A percentile compares a stretch with the other conserved stretches of the same genome.
phyloP scores from a whole-genome alignment of 257 asterid species.

The Marsdenia floribunda region DNA sequence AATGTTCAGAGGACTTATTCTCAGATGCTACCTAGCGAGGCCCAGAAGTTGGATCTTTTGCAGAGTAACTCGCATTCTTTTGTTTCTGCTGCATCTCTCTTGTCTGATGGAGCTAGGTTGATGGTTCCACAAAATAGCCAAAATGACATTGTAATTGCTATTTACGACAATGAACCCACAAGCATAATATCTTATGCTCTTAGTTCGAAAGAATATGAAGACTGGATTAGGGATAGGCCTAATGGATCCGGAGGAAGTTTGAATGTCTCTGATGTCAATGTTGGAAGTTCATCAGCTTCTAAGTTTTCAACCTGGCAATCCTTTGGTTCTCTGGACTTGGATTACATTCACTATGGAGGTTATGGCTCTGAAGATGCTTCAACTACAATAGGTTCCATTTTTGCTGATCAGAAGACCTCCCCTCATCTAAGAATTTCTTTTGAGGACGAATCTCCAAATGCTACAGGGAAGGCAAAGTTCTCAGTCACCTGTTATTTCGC shows the following conservation, averaged over 20 bases:
- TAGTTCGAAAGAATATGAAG: constrained; percentile 56
- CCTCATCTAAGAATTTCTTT: constrained; percentile 77
- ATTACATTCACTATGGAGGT: constrained; percentile 47
- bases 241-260: constrained; percentile 32
- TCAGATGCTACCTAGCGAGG: constrained; percentile 46
- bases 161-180: constrained; percentile 83
- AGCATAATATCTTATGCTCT: constrained; percentile 83
- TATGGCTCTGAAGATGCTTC: constrained; percentile 54
- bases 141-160: constrained; percentile 43
- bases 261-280: constrained; percentile 29
- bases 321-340: constrained; percentile 57
- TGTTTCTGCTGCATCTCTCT: constrained; percentile 46
- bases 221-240: constrained; percentile 43
- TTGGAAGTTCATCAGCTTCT: constrained; percentile 39
- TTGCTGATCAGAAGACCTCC: constrained; percentile 44
- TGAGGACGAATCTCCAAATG: constrained; percentile 50
- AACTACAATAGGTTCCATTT: constrained; percentile 29
- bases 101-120: constrained; percentile 76
- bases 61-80: constrained; percentile 37
- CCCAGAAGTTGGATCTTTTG: constrained; percentile 40
- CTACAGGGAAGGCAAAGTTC: constrained; percentile 56
- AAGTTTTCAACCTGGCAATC: constrained; percentile 66
- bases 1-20: constrained; percentile 50
- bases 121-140: constrained; percentile 48
- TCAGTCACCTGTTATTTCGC: constrained; percentile 85